Evolutionary conservation across 331 rosid species (phyloP), one percentile per base, ranked within the genome.

Genomic region (Malus hybrid): DNA sequence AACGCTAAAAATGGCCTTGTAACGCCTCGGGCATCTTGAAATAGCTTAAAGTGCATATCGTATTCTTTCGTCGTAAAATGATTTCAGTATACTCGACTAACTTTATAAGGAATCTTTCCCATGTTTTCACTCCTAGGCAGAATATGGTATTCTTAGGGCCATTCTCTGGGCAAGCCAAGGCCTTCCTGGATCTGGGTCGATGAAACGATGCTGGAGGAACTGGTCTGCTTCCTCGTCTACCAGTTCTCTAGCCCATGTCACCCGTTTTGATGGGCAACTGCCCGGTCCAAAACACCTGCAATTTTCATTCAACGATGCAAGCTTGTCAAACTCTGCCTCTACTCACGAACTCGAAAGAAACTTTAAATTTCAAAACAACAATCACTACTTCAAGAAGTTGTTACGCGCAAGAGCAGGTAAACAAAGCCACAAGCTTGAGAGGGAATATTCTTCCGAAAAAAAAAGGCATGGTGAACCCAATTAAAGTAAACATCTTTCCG

Each of bases 141-240:
- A 91, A 83, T 75, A 83, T 44, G 97, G 98, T 65, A 91, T 76
- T 85, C 78, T 91, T 55, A 77, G 54, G 56, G 89, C 92, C 98
- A 93, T 84, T 81, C 82, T 89, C 79, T 80, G 97, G 60, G 92
- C 87, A 78, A 93, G 96, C 97, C 98, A 91, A 71, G 97, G 93
- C 82, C 82, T 84, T 36, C 79, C 67, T 22, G 78, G 48, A 68
- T 91, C 87, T 5, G 98, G 97, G 69, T 91, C 98, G 63, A 93
- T 86, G 79, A 81, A 93, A 32, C 39, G 3, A 80, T 91, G 97
- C 81, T 72, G 71, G 10, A 93, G 85, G 88, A 89, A 91, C 81
- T 93, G 80, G 6, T 80, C 89, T 34, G 88, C 90, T 83, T 84
- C 98, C 77, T 88, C 95, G 18, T 87, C 83, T 50, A 74, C 50